Evolutionary conservation across 2,329 filamentous ascomycete species (phyloP), one percentile per base, ranked within the genome.

Genomic region (Pseudonectria buxi): DNA sequence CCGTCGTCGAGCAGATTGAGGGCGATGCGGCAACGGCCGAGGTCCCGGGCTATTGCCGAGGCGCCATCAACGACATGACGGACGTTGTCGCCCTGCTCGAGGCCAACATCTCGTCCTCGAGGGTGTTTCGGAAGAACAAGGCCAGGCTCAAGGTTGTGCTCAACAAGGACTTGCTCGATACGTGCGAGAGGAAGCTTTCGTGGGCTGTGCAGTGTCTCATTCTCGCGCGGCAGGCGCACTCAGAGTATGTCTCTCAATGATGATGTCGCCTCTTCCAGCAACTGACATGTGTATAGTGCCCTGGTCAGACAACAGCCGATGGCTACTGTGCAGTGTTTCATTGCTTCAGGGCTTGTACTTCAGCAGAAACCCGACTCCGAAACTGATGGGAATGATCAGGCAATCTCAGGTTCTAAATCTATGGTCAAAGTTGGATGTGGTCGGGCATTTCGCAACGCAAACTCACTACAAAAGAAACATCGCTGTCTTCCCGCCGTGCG

Each of bases 141-240:
- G 22, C 33, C n/a, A 30, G 33, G 11, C 12, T 30, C 18, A 30
- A 29, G 27, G 27, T 29, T 7, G 33, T 29, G 27, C 26, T 26
- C 6, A 30, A 26, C 13, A 30, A 30, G 22, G 14, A 35, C 18
- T 12, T n/a, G 16, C 10, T 35, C 12, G 14, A 26, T 6, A 28
- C 28, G 16, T 29, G 15, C 14, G 33, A 35, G 15, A 29, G 14
- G 18, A 28, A 35, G n/a, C 26, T 29, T 12, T 16, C 28, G 7
- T 29, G 27, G 33, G 22, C 33, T 5, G 24, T 35, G 14, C 33
- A 35, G 18, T 27, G 24, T 15, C 15, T 30, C 7, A 9, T 28
- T 15, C 22, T 35, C 12, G 33, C 33, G 3, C 33, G 26, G 27
- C 33, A 35, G 12, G 26, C 18, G 16, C 33, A 35, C 18, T 29